These are phyloP conservation scores for Wilhelminamyces savonicus DNA, from an alignment of 805 yeast species.

Conservation along the genomic window DNA sequence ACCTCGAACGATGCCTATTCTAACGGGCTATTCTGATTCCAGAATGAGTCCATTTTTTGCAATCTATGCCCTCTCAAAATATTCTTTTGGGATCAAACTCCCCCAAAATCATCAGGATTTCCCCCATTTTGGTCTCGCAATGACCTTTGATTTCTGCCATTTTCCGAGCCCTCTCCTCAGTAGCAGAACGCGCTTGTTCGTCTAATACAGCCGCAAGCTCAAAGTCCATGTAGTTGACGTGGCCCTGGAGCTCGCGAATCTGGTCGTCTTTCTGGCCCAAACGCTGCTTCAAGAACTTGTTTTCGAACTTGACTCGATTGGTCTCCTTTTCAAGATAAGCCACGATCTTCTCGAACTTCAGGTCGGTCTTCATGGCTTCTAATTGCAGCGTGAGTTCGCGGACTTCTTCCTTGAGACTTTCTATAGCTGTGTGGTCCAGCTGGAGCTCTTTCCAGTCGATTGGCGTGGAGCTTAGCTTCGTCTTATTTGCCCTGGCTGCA, in stretches of 20 bases:
- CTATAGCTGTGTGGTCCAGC: slow-evolving; percentile 20
- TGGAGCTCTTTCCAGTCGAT: slow-evolving; percentile 28
- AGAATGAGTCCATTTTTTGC: no score
- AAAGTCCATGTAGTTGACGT: slow-evolving; percentile 16
- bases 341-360: slow-evolving; percentile 19
- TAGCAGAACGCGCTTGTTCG: neutral
- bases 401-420: slow-evolving; percentile 26
- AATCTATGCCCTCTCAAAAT: no score
- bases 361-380: slow-evolving; percentile 6
- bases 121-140: slow-evolving; percentile 2
- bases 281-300: slow-evolving; percentile 21
- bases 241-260: slow-evolving; percentile 17
- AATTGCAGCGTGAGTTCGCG: slow-evolving; percentile 20
- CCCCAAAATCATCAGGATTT: slow-evolving; percentile 7
- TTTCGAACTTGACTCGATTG: slow-evolving; percentile 25
- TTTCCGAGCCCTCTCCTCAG: slow-evolving; percentile 1
- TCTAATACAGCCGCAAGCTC: slow-evolving; percentile 9
- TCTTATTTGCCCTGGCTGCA: slow-evolving; percentile 42
- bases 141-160: slow-evolving; percentile 2
- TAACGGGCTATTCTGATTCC: no score
- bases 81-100: slow-evolving; percentile 10
- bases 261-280: slow-evolving; percentile 11
- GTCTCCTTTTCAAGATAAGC: slow-evolving; percentile 26
- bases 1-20: no score
- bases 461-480: slow-evolving; percentile 18